Base-by-base conservation (phyloP, 2,329 filamentous ascomycete species). In the Scopulariopsis brevicaulis region DNA sequence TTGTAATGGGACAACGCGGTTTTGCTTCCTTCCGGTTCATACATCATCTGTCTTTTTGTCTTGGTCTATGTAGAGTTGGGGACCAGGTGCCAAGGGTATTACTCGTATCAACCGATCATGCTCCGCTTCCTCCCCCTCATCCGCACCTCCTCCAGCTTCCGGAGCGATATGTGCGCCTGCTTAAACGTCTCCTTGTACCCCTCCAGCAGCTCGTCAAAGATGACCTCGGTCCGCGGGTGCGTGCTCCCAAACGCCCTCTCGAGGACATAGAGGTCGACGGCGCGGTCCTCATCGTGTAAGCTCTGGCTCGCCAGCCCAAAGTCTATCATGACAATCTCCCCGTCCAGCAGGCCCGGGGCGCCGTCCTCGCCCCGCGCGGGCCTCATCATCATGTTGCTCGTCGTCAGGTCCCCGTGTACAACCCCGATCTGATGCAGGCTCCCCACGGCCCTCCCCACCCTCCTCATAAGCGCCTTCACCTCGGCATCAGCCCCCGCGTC, bases 181-280 rank as follows among this genome's bases (percentile, higher is more conserved):
- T 90, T 91, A 67, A 88, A 93, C 37, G 81, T 83, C 63, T 81
- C 78, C 56, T 75, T 80, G 73, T 99, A 99, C 2, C 83, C 86
- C 58, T 80, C 76, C 22, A 97, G 73, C 22, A 96, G 78, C 65
- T 88, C 82, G 35, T 77, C 73, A 64, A 95, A 96, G 62, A 95
- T 75, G 22, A 76, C 77, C 68, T 96, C 90, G 0, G 91, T 90
- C 55, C 85, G 82, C 0, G 94, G 93, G 76, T 99, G 94, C 40
- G 94, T 97, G 67, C 91, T 96, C 24, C 86, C 89, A 76, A 97
- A 97, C 1, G 94, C 94, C 57, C 94, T 79, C 72, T 99, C 94
- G 53, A 99, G 77, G 12, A 99, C 94, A 71, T 99, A 99, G 58
- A 99, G 72, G 75, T 99, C 94, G 46, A 99, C 94, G 0, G 94